Evolutionary conservation across 306 rosid species (phyloP), one percentile per base, ranked within the genome.

Genomic region (Rosa multiflora): DNA sequence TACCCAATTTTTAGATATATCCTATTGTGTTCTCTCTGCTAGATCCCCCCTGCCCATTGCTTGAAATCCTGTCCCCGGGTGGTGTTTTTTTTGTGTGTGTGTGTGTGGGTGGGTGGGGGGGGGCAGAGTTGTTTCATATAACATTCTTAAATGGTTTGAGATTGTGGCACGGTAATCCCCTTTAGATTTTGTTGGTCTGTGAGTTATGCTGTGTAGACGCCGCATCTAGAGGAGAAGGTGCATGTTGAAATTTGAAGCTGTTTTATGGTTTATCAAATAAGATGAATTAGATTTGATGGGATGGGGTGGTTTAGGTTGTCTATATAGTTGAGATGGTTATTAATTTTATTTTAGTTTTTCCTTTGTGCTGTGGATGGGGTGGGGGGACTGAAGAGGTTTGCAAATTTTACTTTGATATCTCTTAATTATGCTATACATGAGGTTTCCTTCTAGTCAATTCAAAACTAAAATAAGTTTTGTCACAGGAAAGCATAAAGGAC

Each of bases 401-500:
- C 52, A 56, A 15, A 43, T 29, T 66, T 56, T 49, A 67, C 70
- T 4, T 67, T 43, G 73, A 40, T 44, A 10, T 59, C 8, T 75
- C 58, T 75, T 17, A 35, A 61, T 23, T 6, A 10, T 18, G 35
- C 59, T 42, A 32, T 63, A 4, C 67, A 53, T 61, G 43, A 59
- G 63, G 70, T 10, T n/a, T 63, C 75, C 46, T 48, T 48, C 13
- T 79, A 49, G 58, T 43, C 76, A 78, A 82, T 81, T 77, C 75
- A 82, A 75, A 51, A 77, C 40, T 59, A 72, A 73, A 70, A 43
- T 29, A 14, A 47, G 9, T 81, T 67, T 42, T 53, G 62, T 78
- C 76, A 75, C 96, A 96, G 99, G 66, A 70, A 86, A 93, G 99
- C 89, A 93, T 93, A 35, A 90, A 86, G 72, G 99, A 96, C 88